These are phyloP conservation scores for Passalora sequoiae DNA, from an alignment of 2,329 filamentous ascomycete genomes.

Conservation along the genomic window DNA sequence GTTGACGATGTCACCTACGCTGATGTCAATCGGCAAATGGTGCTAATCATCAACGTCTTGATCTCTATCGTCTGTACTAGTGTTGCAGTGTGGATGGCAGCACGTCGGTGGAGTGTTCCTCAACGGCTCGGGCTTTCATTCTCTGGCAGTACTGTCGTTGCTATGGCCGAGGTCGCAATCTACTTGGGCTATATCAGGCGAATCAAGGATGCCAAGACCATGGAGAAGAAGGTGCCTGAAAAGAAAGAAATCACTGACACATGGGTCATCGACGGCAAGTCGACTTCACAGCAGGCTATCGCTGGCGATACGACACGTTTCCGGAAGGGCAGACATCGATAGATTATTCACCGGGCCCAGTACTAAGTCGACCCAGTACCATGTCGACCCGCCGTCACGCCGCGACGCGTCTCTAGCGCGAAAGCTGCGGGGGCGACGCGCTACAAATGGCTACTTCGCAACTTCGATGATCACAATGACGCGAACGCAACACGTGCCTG, in stretches of 20 bases:
- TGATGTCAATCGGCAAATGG: slow-evolving; percentile 74
- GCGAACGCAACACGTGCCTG: too few species aligned
- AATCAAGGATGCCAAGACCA: slow-evolving; percentile 61
- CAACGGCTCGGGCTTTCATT: slow-evolving; percentile 66
- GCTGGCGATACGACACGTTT: slow-evolving; percentile 32
- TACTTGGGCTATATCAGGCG: slow-evolving; percentile 71
- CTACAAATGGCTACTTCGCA: too few species aligned
- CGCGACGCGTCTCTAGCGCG: slow-evolving; percentile 24
- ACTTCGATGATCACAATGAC: not conserved
- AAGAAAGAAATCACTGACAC: slow-evolving; percentile 65
- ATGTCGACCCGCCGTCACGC: slow-evolving; percentile 13
- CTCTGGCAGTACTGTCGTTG: slow-evolving; percentile 64
- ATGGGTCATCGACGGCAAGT: slow-evolving; percentile 53
- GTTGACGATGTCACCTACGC: slow-evolving; percentile 62
- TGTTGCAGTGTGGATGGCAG: slow-evolving; percentile 71
- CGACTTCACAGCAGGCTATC: slow-evolving; percentile 16
- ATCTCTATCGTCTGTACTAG: slow-evolving; percentile 77
- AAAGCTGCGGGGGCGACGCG: slow-evolving; percentile 6
- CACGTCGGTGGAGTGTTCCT: slow-evolving; percentile 69
- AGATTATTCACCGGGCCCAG: too few species aligned
- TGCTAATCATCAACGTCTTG: slow-evolving; percentile 83
- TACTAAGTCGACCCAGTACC: too few species aligned
- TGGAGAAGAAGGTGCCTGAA: slow-evolving; percentile 57
- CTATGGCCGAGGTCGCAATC: slow-evolving; percentile 69
- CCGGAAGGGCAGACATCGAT: slow-evolving; percentile 44